phyloP scores from a whole-genome alignment of 2,329 filamentous ascomycete genomes.

The Fusarium albidum region DNA sequence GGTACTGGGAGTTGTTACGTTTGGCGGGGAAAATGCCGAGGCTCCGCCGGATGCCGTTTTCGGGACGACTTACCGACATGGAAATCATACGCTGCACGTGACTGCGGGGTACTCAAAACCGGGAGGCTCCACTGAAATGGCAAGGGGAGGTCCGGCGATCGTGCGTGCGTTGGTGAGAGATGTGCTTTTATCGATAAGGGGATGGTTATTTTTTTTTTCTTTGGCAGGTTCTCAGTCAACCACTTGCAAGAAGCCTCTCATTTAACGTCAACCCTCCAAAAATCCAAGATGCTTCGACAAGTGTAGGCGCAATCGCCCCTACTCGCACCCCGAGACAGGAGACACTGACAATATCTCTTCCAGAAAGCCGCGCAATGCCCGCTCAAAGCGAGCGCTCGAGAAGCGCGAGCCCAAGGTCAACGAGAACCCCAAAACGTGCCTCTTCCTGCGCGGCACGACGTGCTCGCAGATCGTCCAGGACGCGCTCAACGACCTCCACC shows the following conservation, averaged over 20 bases:
- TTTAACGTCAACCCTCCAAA: constrained; percentile 11
- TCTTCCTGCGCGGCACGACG: constrained; percentile 88
- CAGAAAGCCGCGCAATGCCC: constrained; percentile 74
- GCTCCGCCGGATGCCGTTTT: constrained; percentile 34
- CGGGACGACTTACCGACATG: constrained; percentile 22
- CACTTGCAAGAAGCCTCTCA: constrained; percentile 17
- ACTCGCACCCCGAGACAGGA: not conserved
- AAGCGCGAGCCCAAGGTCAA: constrained; percentile 88
- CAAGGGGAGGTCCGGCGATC: no score
- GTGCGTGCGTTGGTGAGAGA: constrained; percentile 17
- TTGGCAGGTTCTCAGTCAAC: constrained; percentile 18
- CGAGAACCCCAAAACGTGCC: constrained; percentile 89
- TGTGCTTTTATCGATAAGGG: constrained; percentile 49
- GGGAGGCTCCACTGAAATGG: constrained; percentile 12
- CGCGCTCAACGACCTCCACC: constrained; percentile 83
- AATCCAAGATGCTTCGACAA: constrained; percentile 56
- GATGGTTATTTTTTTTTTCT: constrained; percentile 43
- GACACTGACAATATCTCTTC: not conserved
- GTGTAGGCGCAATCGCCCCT: constrained; percentile 47
- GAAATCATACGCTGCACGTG: constrained; percentile 42
- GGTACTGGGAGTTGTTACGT: constrained; percentile 21
- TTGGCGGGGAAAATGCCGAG: constrained; percentile 43
- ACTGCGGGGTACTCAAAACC: constrained; percentile 41
- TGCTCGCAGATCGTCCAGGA: constrained; percentile 85
- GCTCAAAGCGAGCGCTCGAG: constrained; percentile 93